Conservation (phyloP, 2,329 filamentous ascomycete genomes). For the Xylariaceae sp. region DNA sequence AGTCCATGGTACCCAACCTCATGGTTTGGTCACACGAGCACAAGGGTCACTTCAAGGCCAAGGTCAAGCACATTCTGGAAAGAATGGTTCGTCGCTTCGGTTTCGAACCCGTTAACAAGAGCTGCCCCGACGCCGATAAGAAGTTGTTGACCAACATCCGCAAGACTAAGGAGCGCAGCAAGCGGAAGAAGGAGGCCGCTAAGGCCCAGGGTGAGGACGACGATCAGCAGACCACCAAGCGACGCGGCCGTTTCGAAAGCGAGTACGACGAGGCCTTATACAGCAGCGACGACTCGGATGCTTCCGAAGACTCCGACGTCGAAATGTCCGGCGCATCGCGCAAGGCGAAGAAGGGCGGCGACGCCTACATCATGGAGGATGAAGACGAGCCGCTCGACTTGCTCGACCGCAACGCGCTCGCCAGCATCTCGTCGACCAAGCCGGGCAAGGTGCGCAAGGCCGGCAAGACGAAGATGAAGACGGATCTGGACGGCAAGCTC, state of each 20-base stretch:
- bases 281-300: conserved; percentile 64
- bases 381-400: conserved; percentile 94
- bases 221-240: conserved; percentile 44
- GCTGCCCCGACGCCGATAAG: conserved; percentile 78
- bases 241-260: conserved; percentile 70
- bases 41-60: conserved; percentile 92
- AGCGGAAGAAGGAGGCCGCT: conserved; percentile 75
- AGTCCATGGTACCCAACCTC: conserved; percentile 76
- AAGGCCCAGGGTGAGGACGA: conserved; percentile 54
- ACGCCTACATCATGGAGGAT: conserved; percentile 86
- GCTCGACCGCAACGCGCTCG: conserved; percentile 80
- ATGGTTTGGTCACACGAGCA: conserved; percentile 98
- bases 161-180: conserved; percentile 86
- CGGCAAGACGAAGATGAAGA: conserved; percentile 56
- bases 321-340: conserved; percentile 44
- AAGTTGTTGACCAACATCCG: conserved; percentile 93
- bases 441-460: conserved; percentile 60
- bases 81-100: conserved; percentile 90
- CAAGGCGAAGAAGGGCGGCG: conserved; percentile 54
- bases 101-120: conserved; percentile 69
- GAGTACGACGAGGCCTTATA: conserved; percentile 97
- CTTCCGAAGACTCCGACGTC: conserved; percentile 58
- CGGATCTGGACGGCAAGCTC: conserved; percentile 73
- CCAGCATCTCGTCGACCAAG: conserved; percentile 88
- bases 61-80: conserved; percentile 97